Percentiles rank a stretch among this genome's conserved stretches.
phyloP scores from a whole-genome alignment of 805 yeast genomes.

The Spathaspora gorwiae region DNA sequence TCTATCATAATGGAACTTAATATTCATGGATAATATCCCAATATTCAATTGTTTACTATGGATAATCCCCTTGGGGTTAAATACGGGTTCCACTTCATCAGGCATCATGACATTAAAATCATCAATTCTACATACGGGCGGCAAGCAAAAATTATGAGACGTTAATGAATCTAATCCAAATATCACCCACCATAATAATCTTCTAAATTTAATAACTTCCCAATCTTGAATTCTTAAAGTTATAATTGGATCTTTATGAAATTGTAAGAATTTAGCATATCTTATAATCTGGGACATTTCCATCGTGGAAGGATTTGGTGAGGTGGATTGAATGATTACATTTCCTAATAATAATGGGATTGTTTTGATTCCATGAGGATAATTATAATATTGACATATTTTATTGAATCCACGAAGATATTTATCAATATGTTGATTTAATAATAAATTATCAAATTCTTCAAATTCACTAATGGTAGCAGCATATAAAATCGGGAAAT shows the following conservation, averaged over 20 bases:
- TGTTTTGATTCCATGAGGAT: constrained; percentile 44
- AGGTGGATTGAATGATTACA: constrained; percentile 47
- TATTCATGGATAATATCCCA: constrained; percentile 47
- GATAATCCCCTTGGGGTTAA: constrained; percentile 22
- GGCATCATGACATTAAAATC: constrained; percentile 59
- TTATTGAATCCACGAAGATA: constrained; percentile 47
- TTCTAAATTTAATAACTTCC: constrained; percentile 46
- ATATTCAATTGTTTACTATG: constrained; percentile 36
- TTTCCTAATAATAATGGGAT: constrained; percentile 42
- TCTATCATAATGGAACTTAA: constrained; percentile 48
- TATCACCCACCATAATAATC: constrained; percentile 66
- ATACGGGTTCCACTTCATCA: constrained; percentile 38
- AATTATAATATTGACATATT: constrained; percentile 46
- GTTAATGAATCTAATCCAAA: constrained; percentile 56
- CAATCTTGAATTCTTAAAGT: constrained; percentile 46
- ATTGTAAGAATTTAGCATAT: constrained; percentile 50
- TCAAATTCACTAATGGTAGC: constrained; percentile 57
- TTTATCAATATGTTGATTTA: constrained; percentile 46
- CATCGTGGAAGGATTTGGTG: constrained; percentile 54
- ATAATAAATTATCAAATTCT: constrained; percentile 45
- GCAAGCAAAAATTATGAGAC: constrained; percentile 50
- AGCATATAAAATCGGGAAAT: constrained; percentile 54
- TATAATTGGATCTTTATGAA: constrained; percentile 58
- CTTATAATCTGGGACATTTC: constrained; percentile 53
- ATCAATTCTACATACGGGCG: constrained; percentile 48